phyloP scores from a whole-genome alignment of 202 grass and related monocot species.

The Carex arenaria region DNA sequence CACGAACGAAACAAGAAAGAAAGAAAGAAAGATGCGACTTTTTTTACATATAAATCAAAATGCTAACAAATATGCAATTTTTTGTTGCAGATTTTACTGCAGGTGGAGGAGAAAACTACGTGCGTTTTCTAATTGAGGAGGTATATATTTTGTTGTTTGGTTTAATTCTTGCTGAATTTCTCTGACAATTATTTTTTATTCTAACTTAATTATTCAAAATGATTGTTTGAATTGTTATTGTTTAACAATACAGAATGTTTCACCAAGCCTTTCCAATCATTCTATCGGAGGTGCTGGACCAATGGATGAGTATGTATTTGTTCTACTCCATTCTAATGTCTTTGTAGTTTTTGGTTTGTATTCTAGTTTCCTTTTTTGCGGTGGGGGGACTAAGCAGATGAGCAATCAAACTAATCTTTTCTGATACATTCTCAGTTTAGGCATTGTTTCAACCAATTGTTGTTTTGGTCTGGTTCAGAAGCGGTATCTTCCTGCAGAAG shows the following conservation, averaged over 20 bases:
- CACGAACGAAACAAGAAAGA: not conserved
- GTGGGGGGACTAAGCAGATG: not conserved
- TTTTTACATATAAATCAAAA: not conserved
- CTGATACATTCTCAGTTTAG: not conserved
- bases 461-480: not conserved
- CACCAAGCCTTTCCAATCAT: slow-evolving; percentile 27
- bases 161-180: slow-evolving; percentile 4
- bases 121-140: slow-evolving; percentile 58
- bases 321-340: slow-evolving; percentile 17
- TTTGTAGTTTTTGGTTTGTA: not conserved
- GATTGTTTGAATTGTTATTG: not conserved
- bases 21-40: not conserved
- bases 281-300: slow-evolving; percentile 24
- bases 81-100: slow-evolving; percentile 31
- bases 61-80: not conserved
- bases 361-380: not conserved
- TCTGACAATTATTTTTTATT: not conserved
- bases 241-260: slow-evolving; percentile 40
- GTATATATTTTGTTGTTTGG: slow-evolving; percentile 39
- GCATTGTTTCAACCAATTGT: not conserved
- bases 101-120: slow-evolving; percentile 45
- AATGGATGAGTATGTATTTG: slow-evolving; percentile 42
- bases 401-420: not conserved
- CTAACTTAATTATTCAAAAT: not conserved
- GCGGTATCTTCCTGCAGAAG: not conserved